phyloP scores from a whole-genome alignment of 2,329 filamentous ascomycete species.

The Cercospora zeina region DNA sequence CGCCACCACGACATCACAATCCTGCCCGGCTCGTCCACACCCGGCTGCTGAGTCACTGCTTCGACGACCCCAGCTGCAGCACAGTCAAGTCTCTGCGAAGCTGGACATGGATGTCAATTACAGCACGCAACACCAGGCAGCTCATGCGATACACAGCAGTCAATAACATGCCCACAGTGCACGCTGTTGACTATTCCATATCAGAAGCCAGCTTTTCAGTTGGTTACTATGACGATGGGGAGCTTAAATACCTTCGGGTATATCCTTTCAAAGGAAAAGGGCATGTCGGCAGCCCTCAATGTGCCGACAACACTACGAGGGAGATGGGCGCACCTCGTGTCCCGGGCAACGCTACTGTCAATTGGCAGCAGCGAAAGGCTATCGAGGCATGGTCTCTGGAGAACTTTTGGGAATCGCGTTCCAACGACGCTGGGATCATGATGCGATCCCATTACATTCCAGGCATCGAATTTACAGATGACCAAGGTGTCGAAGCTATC shows the following conservation, averaged over 20 bases:
- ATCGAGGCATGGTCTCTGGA: background rate
- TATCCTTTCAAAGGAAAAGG: too few relatives aligned
- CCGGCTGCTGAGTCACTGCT: background rate
- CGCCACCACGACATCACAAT: too few relatives aligned
- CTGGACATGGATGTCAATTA: too few relatives aligned
- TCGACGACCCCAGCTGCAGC: too few relatives aligned
- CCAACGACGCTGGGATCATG: conserved; percentile 24
- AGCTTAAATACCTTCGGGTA: background rate
- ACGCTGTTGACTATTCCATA: background rate
- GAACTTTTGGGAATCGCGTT: conserved; percentile 25
- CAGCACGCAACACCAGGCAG: too few relatives aligned
- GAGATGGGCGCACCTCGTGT: background rate
- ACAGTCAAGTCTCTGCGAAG: background rate
- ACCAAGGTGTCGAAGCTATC: conserved; percentile 22
- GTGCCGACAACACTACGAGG: too few relatives aligned
- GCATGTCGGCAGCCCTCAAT: too few relatives aligned
- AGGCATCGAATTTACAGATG: conserved; percentile 28
- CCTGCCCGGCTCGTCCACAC: too few relatives aligned
- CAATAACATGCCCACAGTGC: background rate
- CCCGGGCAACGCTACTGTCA: background rate
- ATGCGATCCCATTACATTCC: conserved; percentile 25
- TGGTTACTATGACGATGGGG: background rate
- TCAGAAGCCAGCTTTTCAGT: background rate
- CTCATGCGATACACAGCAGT: background rate
- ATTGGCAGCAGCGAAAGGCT: background rate